Evolutionary conservation across 345 rosid species (phyloP).

Genomic region (Boechera retrofracta): DNA sequence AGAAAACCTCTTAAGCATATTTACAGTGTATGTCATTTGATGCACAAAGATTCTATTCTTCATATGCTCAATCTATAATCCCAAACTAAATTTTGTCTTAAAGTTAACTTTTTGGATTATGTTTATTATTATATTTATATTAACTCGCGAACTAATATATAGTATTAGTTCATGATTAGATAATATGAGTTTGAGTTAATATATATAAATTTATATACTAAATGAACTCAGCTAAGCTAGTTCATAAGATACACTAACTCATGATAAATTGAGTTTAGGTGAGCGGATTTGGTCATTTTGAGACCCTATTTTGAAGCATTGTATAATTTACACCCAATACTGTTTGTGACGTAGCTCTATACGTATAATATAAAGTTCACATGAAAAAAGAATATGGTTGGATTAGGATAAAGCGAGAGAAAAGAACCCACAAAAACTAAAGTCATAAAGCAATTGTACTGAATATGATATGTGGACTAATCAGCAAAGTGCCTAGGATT

Average conservation of each 20-base stretch:
- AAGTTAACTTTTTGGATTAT: not conserved
- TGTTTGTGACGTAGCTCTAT: slow-evolving; percentile 15
- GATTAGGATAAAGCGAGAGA: slow-evolving; percentile 20
- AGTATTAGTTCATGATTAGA: not conserved
- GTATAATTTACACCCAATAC: not conserved
- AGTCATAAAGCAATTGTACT: slow-evolving; percentile 27
- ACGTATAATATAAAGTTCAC: not conserved
- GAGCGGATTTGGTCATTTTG: not conserved
- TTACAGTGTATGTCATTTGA: no score
- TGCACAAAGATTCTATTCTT: no score
- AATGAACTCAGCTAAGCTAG: not conserved
- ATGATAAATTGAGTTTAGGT: not conserved
- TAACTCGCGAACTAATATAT: no score
- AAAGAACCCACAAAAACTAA: slow-evolving; percentile 16
- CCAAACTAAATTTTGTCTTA: no score
- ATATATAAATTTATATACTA: no score
- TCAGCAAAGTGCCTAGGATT: slow-evolving; percentile 2
- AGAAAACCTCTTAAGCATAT: no score
- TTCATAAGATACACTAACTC: not conserved
- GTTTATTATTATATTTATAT: not conserved
- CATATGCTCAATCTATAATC: no score
- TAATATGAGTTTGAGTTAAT: no score
- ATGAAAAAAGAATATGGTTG: not conserved
- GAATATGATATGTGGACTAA: slow-evolving; percentile 35
- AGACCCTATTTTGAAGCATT: not conserved